Conservation (phyloP, 2,329 filamentous ascomycete species). For the Sporothrix inflata region DNA sequence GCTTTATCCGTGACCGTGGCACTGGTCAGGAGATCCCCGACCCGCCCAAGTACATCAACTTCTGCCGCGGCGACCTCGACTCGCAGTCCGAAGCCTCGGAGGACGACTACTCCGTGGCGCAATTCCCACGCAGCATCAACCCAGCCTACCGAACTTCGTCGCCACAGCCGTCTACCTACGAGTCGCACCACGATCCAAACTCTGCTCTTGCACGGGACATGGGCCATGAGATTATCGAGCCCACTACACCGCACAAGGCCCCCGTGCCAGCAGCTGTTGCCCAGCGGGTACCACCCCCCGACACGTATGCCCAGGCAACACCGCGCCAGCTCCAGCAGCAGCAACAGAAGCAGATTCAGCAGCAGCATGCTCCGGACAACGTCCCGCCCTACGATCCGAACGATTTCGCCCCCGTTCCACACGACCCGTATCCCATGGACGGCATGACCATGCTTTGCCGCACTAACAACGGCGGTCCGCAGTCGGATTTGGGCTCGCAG, state of each 20-base stretch:
- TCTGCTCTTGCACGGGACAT: conserved; percentile 72
- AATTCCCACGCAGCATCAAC: conserved; percentile 94
- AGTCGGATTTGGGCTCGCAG: conserved; percentile 43
- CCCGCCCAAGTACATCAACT: conserved; percentile 97
- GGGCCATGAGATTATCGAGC: conserved; percentile 44
- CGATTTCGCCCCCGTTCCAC: conserved; percentile 73
- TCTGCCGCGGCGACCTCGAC: conserved; percentile 88
- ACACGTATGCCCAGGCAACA: background rate
- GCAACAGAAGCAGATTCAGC: conserved; percentile 34
- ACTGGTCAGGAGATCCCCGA: conserved; percentile 98
- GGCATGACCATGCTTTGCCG: conserved; percentile 98
- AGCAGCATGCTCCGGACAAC: conserved; percentile 37
- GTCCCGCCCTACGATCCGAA: conserved; percentile 48
- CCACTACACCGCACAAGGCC: conserved; percentile 8
- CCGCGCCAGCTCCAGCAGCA: conserved; percentile 20
- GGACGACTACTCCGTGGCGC: conserved; percentile 92
- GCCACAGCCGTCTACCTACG: conserved; percentile 88
- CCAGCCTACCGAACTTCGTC: conserved; percentile 95
- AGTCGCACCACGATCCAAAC: conserved; percentile 86
- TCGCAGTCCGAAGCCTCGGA: conserved; percentile 81
- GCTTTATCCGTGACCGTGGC: conserved; percentile 84
- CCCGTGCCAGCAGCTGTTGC: background rate
- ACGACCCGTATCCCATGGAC: conserved; percentile 92
- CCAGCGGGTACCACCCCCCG: background rate
- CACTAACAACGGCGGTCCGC: conserved; percentile 47